These are phyloP conservation scores for Suzukiozyma palmioleophila DNA, from an alignment of 1,139 yeast genomes.

Conservation along the genomic window DNA sequence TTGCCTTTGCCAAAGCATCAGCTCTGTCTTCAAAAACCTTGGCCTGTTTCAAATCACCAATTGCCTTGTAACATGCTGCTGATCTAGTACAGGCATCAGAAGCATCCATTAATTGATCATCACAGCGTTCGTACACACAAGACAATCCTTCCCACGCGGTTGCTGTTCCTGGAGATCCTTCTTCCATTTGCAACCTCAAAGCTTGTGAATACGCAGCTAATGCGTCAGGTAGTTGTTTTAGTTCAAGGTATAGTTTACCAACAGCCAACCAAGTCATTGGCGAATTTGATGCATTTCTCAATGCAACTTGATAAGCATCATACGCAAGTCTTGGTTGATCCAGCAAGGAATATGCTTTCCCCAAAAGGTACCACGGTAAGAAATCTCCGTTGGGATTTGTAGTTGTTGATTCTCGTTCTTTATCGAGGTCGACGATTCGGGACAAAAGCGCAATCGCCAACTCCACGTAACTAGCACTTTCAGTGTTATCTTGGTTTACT, in stretches of 20 bases:
- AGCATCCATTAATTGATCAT: conserved; percentile 55
- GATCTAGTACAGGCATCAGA: conserved; percentile 56
- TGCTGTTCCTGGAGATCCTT: conserved; percentile 47
- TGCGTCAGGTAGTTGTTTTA: conserved; percentile 61
- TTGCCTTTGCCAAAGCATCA: conserved; percentile 34
- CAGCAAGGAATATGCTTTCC: conserved; percentile 46
- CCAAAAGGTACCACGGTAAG: conserved; percentile 55
- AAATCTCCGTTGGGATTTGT: conserved; percentile 30
- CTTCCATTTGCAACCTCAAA: conserved; percentile 47
- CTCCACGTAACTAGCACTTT: conserved; percentile 11
- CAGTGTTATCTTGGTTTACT: conserved; percentile 7
- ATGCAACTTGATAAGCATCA: conserved; percentile 54
- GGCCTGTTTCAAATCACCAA: conserved; percentile 43
- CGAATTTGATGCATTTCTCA: conserved; percentile 49
- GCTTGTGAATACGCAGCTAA: conserved; percentile 67
- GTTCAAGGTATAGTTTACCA: conserved; percentile 54
- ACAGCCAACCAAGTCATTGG: conserved; percentile 66
- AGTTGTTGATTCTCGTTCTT: conserved; percentile 13
- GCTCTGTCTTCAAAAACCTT: conserved; percentile 41
- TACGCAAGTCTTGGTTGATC: conserved; percentile 51
- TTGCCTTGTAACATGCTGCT: conserved; percentile 43
- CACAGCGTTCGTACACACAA: conserved; percentile 63
- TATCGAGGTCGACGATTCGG: conserved; percentile 28
- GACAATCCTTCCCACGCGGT: conserved; percentile 64
- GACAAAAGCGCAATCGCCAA: conserved; percentile 34